phyloP scores from a whole-genome alignment of 345 rosid genomes.

The Hibiscus syriacus region DNA sequence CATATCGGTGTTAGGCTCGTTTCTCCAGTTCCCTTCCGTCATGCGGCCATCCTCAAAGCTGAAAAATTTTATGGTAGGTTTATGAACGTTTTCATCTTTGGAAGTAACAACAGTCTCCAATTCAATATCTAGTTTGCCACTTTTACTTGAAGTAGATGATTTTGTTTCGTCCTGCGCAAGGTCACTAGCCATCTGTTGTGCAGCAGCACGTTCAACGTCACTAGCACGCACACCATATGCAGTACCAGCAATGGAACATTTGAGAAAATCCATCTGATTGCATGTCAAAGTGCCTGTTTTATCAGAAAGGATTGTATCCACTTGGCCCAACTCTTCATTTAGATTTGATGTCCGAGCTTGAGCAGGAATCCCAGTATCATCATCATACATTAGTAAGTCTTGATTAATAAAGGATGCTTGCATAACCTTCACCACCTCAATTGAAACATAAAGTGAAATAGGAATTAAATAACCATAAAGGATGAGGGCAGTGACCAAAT shows the following conservation, averaged over 20 bases:
- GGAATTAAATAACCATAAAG: conserved; percentile 96
- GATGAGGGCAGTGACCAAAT: conserved; percentile 85
- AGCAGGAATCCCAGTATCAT: conserved; percentile 76
- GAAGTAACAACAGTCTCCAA: conserved; percentile 53
- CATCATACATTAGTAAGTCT: conserved; percentile 82
- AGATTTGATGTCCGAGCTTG: conserved; percentile 92
- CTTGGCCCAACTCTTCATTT: conserved; percentile 97
- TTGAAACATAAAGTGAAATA: conserved; percentile 92
- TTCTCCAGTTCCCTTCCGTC: conserved; percentile 75
- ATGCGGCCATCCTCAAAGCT: conserved; percentile 82
- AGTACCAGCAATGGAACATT: conserved; percentile 88
- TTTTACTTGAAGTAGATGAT: conserved; percentile 26
- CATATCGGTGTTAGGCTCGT: conserved; percentile 54
- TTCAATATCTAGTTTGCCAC: conserved; percentile 52
- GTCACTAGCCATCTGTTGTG: conserved; percentile 79
- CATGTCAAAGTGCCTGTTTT: conserved; percentile 98
- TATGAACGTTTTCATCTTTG: conserved; percentile 34
- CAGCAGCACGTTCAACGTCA: conserved; percentile 91
- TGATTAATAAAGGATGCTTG: conserved; percentile 93
- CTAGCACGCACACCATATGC: conserved; percentile 65
- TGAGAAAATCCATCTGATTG: conserved; percentile 98
- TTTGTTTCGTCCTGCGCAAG: conserved; percentile 51
- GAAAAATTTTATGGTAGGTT: conserved; percentile 60
- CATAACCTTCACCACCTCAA: conserved; percentile 96
- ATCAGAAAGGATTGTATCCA: conserved; percentile 91